phyloP scores from a whole-genome alignment of 768 basidiomycete genomes.

The Lentinula raphanica region DNA sequence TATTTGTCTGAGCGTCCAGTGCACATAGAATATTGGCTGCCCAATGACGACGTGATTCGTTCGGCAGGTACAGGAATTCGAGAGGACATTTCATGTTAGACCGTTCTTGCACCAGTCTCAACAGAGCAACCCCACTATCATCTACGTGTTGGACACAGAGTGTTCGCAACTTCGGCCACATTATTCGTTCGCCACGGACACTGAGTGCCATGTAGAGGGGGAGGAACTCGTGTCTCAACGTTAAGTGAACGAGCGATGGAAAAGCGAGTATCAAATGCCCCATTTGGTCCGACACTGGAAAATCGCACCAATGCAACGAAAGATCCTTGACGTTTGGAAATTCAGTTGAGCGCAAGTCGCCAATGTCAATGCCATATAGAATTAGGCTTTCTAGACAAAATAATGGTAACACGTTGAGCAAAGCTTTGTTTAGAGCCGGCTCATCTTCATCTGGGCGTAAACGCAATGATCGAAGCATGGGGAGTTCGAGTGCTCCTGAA shows the following conservation, averaged over 20 bases:
- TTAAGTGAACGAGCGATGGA: slow-evolving; percentile 23
- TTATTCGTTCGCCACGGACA: slow-evolving; percentile 6
- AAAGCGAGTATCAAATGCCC: slow-evolving; percentile 28
- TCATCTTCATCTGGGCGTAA: slow-evolving; percentile 28
- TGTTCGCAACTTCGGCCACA: slow-evolving; percentile 31
- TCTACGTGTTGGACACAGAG: slow-evolving; percentile 30
- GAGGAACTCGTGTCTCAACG: neutral
- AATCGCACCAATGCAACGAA: slow-evolving; percentile 27
- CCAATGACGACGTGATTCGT: slow-evolving; percentile 32
- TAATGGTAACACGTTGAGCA: slow-evolving; percentile 21
- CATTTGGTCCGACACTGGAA: too few species aligned
- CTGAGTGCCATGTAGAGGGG: slow-evolving; percentile 10
- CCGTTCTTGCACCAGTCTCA: slow-evolving; percentile 25
- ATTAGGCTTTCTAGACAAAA: slow-evolving; percentile 30
- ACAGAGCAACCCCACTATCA: too few species aligned
- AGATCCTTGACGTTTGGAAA: slow-evolving; percentile 30
- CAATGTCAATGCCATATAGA: slow-evolving; percentile 30
- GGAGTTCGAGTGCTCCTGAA: slow-evolving; percentile 23
- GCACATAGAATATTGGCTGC: slow-evolving; percentile 23
- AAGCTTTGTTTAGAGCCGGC: slow-evolving; percentile 19
- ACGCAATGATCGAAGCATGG: slow-evolving; percentile 34
- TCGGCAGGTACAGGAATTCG: slow-evolving; percentile 24
- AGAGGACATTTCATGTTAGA: slow-evolving; percentile 15
- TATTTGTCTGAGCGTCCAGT: slow-evolving; percentile 26
- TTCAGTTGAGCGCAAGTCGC: slow-evolving; percentile 26